Conservation (phyloP, 2,329 filamentous ascomycete species). For the Eutypa lata region DNA sequence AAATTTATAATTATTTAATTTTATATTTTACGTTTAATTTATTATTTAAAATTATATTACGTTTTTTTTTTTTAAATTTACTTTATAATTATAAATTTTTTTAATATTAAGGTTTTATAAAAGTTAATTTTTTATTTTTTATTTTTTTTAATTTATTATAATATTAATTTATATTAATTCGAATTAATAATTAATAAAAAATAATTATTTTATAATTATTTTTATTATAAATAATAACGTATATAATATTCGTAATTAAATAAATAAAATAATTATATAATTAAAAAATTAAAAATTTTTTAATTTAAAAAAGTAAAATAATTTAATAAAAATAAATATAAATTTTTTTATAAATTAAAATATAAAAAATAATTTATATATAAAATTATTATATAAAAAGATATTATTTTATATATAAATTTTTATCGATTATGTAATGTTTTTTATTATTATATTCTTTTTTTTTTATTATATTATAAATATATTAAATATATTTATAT, state of each 20-base stretch:
- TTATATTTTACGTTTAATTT: neutral
- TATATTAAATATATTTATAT: neutral
- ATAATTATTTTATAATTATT: neutral
- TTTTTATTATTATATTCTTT: neutral
- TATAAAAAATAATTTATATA: neutral
- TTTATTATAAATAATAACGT: no score
- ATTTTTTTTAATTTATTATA: no score
- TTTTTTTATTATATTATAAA: neutral
- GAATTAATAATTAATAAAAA: neutral
- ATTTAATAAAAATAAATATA: neutral
- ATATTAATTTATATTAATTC: no score
- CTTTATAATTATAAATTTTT: neutral
- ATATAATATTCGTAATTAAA: no score
- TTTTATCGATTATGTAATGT: neutral
- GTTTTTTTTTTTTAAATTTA: neutral
- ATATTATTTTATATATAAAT: neutral
- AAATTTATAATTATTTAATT: no score
- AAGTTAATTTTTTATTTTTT: no score
- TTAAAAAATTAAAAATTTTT: neutral
- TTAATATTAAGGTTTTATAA: no score
- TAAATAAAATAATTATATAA: neutral
- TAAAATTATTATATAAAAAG: no score
- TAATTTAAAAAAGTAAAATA: neutral
- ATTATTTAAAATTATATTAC: neutral
- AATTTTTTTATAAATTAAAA: neutral